A percentile compares a stretch with the other conserved stretches of the same genome.
phyloP scores from a whole-genome alignment of 345 rosid species.

The Luvunga scandens region DNA sequence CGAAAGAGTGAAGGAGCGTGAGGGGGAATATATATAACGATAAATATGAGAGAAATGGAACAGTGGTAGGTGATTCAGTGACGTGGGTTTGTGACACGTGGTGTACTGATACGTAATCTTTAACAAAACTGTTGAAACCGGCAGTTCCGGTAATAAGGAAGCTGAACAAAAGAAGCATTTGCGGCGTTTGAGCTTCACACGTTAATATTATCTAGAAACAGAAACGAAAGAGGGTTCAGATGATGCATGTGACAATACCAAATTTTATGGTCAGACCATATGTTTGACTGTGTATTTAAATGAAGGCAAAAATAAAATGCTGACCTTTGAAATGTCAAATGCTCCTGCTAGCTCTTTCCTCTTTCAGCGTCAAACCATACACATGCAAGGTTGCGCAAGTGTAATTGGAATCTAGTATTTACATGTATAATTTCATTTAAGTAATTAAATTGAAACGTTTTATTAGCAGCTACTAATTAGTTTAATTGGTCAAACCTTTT shows the following conservation, averaged over 20 bases:
- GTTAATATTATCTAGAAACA: not conserved
- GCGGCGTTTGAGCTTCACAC: conserved; percentile 17
- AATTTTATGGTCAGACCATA: not conserved
- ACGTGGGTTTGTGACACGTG: conserved; percentile 38
- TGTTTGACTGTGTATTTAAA: conserved; percentile 11
- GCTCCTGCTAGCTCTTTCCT: not conserved
- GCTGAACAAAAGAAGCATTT: not conserved
- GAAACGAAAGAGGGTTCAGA: not conserved
- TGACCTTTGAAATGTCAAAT: conserved; percentile 20
- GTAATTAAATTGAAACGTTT: not conserved
- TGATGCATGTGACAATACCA: not conserved
- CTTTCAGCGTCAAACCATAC: not conserved
- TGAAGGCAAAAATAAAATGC: not conserved
- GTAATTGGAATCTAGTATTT: not conserved
- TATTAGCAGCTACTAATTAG: too few relatives aligned
- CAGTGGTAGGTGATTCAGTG: conserved; percentile 16
- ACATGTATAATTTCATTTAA: too few relatives aligned
- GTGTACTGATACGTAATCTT: conserved; percentile 21
- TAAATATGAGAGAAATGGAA: not conserved
- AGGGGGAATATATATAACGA: conserved; percentile 14
- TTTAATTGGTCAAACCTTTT: not conserved
- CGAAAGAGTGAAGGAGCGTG: conserved; percentile 10
- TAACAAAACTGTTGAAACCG: conserved; percentile 22
- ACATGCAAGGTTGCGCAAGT: not conserved
- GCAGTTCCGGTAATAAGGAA: conserved; percentile 20